Evolutionary conservation across 352 stramenopile genomes (phyloP).

Genomic region (Pythium guiyangense): DNA sequence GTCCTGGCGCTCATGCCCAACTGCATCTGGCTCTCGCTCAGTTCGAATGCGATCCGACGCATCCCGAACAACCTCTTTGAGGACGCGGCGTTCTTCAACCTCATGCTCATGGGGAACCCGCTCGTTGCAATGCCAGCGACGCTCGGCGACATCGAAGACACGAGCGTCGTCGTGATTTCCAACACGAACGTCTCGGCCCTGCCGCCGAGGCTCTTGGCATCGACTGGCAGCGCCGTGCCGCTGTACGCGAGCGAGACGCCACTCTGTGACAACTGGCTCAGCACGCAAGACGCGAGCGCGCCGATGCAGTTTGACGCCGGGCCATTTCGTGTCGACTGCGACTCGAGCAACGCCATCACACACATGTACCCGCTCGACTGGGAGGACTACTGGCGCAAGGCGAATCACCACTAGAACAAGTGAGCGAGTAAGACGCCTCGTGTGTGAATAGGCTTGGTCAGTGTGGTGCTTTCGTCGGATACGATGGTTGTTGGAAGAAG

Average conservation of each 20-base stretch:
- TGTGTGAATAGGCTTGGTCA: too few relatives aligned
- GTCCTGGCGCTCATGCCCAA: neutral
- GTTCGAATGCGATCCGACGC: slow-evolving; percentile 1
- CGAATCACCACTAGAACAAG: neutral
- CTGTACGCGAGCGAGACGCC: too few relatives aligned
- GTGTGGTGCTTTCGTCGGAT: too few relatives aligned
- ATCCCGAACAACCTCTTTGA: slow-evolving; percentile 3
- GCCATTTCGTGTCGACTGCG: neutral
- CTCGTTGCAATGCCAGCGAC: slow-evolving; percentile 1
- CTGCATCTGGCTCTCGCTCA: slow-evolving; percentile 10
- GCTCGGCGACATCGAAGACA: slow-evolving; percentile 6
- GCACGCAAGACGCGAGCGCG: neutral
- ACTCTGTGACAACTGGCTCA: neutral
- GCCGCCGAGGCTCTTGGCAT: too few relatives aligned
- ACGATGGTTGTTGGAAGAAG: too few relatives aligned
- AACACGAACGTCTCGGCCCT: neutral
- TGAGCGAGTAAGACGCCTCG: neutral
- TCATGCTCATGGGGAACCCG: slow-evolving; percentile 7
- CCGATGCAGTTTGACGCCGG: neutral
- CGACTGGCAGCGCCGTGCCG: too few relatives aligned
- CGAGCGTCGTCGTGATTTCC: neutral
- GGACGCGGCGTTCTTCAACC: slow-evolving; percentile 2
- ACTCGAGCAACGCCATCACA: neutral
- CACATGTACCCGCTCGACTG: slow-evolving; percentile 3
- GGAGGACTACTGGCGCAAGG: slow-evolving; percentile 3